A percentile compares a stretch with the other conserved stretches of the same genome.
These are phyloP conservation scores for Colletotrichum aenigma DNA, from an alignment of 2,329 filamentous ascomycete species.

Conservation along the genomic window DNA sequence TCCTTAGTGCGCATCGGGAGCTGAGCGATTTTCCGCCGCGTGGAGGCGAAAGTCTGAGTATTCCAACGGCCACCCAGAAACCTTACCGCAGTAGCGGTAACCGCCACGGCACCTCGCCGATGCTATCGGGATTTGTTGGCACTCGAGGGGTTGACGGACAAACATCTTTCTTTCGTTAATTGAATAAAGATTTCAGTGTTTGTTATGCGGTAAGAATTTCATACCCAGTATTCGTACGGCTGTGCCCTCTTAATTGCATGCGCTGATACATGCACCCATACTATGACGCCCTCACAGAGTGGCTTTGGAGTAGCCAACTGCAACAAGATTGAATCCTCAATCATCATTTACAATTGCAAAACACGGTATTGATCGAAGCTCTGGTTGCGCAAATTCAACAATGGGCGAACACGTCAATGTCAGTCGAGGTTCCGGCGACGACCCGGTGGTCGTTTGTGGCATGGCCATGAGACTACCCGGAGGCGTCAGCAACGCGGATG, in stretches of 20 bases:
- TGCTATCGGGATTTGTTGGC: neutral
- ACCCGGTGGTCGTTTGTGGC: neutral
- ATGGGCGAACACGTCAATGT: neutral
- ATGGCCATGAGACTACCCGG: conserved; percentile 3
- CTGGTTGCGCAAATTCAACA: neutral
- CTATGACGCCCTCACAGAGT: neutral
- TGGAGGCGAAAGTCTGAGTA: neutral
- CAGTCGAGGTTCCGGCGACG: neutral
- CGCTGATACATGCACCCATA: neutral
- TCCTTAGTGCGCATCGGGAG: neutral
- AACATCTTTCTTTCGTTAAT: neutral
- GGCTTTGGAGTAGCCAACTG: neutral
- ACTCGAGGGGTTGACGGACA: neutral
- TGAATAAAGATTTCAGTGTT: neutral
- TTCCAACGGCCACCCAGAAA: neutral
- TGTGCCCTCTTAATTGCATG: neutral
- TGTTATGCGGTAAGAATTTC: neutral
- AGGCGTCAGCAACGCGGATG: neutral
- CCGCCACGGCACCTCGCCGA: too few species aligned
- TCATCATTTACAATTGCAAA: neutral
- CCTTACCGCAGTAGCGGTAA: too few species aligned
- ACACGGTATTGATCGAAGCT: neutral
- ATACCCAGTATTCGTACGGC: neutral
- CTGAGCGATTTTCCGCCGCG: neutral
- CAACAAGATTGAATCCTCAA: neutral